Evolutionary conservation across 208 protist species (phyloP).

Genomic region (Cochliopodium minus): DNA sequence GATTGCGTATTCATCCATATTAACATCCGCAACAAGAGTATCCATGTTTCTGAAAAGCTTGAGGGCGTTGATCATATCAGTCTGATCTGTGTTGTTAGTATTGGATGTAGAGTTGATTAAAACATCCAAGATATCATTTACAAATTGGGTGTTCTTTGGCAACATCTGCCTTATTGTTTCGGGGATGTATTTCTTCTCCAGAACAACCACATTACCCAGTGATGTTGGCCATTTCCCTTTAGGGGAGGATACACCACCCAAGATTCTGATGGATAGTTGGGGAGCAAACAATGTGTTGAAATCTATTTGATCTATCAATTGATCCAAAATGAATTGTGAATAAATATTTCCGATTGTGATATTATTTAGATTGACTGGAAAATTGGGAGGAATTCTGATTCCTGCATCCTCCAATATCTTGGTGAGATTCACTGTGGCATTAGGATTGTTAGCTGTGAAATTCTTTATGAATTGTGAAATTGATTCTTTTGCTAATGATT

Average conservation of each 20-base stretch:
- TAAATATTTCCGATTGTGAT: slow-evolving; percentile 4
- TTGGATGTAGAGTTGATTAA: too few species aligned
- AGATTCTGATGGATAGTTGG: neutral
- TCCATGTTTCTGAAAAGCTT: slow-evolving; percentile 19
- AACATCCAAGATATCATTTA: too few species aligned
- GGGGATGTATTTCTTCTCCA: slow-evolving; percentile 47
- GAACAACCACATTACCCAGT: slow-evolving; percentile 63
- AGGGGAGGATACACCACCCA: slow-evolving; percentile 24
- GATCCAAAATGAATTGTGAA: too few species aligned
- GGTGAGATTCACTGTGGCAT: too few species aligned
- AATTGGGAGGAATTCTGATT: slow-evolving; percentile 4
- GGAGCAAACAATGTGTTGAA: slow-evolving; percentile 1
- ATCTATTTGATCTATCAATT: too few species aligned
- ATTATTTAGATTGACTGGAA: slow-evolving; percentile 3
- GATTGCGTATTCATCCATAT: neutral
- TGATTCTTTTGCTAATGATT: neutral
- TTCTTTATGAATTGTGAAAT: neutral
- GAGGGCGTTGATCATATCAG: neutral
- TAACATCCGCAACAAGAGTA: slow-evolving; percentile 16
- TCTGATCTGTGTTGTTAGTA: neutral
- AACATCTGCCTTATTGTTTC: neutral
- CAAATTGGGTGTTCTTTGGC: too few species aligned
- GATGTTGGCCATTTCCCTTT: slow-evolving; percentile 64
- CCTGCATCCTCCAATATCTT: neutral
- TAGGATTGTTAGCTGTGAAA: too few species aligned